Evolutionary conservation across 208 protist genomes (phyloP).

Genomic region (Wallacemonas collosoma): DNA sequence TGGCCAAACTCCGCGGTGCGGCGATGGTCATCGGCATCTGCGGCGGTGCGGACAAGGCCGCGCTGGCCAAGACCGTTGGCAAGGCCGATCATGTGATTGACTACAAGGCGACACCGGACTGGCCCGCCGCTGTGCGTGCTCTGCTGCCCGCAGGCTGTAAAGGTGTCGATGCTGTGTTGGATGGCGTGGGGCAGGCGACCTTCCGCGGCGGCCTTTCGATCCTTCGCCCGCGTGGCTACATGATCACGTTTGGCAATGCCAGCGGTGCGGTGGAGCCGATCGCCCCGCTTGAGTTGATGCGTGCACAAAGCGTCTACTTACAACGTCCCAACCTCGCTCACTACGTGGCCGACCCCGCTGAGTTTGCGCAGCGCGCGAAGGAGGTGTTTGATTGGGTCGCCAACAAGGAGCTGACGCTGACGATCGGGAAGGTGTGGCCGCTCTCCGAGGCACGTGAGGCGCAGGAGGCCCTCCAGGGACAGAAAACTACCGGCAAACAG

Average conservation of each 20-base stretch:
- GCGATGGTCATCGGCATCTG: constrained; percentile 88
- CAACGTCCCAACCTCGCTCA: constrained; percentile 78
- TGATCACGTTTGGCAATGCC: constrained; percentile 92
- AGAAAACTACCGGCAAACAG: constrained; percentile 63
- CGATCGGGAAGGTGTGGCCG: constrained; percentile 46
- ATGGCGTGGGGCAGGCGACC: constrained; percentile 87
- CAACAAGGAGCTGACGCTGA: constrained; percentile 47
- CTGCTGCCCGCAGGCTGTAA: constrained; percentile 44
- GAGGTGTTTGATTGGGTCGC: constrained; percentile 76
- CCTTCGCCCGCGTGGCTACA: constrained; percentile 75
- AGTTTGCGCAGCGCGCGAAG: constrained; percentile 35
- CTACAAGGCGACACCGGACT: constrained; percentile 56
- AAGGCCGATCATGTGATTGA: constrained; percentile 76
- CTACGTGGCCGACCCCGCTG: constrained; percentile 47
- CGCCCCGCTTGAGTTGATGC: constrained; percentile 54
- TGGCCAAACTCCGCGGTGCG: constrained; percentile 90
- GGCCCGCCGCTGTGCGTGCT: constrained; percentile 46
- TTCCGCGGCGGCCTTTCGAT: constrained; percentile 70
- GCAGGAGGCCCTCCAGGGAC: constrained; percentile 51
- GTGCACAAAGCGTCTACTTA: constrained; percentile 73
- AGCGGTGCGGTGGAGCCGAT: constrained; percentile 79
- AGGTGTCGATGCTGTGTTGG: constrained; percentile 82
- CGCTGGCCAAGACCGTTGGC: constrained; percentile 48
- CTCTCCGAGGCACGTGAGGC: constrained; percentile 56
- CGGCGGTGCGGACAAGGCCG: constrained; percentile 67